Evolutionary conservation across 495 filamentous ascomycete species (phyloP), one percentile per base, ranked within the genome.

Genomic region (Aspergillus haitiensis): DNA sequence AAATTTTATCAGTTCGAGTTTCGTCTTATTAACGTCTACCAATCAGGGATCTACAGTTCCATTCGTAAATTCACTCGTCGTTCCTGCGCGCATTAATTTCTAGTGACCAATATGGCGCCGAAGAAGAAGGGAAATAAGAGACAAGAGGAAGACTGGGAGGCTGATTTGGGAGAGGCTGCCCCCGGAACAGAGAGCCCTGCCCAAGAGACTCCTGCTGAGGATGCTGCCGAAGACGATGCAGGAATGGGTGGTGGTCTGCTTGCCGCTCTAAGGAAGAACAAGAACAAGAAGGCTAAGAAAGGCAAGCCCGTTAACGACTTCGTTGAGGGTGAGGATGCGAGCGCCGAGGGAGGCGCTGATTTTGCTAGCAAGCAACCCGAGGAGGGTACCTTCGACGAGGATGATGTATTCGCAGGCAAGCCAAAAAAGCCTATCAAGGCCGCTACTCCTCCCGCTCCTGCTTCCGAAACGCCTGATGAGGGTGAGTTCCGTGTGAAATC

Each of bases 81-180:
- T n/a, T n/a, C n/a, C n/a, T 27, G 21, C 21, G 21, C 21, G 21
- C 21, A 40, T 40, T n/a, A 40, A 40, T 15, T 47, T 35, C 11
- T 15, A 27, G 21, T 27, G 21, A 27, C 21, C 59, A 69, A 60
- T 11, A 69, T 97, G 93, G 80, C 92, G 64, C 92, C 93, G 42
- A 97, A 96, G 78, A 96, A 95, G 82, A 94, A 96, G 82, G 88
- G 86, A 74, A 88, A 86, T 72, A 96, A 91, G 78, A 90, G 88
- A 75, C 87, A 83, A 67, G 83, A 89, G 68, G 91, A 96, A 69
- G 91, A 96, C 78, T 98, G 95, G 94, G 94, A 99, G 67, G 86
- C 89, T 39, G 94, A 97, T n/a, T 81, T 97, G 12, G 93, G 91
- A 62, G 95, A 96, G 75, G 70, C 82, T 9, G 82, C 85, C 53